A percentile compares a stretch with the other conserved stretches of the same genome.
Evolutionary conservation across 1,284 basidiomycete genomes (phyloP).

Genomic region (Coriolopsis trogii): DNA sequence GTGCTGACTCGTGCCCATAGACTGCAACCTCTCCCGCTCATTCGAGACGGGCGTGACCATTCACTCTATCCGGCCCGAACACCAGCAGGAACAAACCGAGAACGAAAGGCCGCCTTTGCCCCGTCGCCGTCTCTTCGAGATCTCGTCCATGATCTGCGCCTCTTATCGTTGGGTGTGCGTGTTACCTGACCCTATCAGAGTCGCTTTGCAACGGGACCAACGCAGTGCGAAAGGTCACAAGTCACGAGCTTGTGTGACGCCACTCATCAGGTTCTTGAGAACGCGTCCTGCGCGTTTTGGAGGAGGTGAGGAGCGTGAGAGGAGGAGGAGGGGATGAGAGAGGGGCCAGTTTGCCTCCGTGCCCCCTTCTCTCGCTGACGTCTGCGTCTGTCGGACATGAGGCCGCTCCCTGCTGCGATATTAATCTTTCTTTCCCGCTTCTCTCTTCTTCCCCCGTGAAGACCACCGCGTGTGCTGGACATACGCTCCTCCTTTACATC

Average conservation of each 20-base stretch:
- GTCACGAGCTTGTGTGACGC: constrained; percentile 14
- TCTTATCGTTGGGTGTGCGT: no score
- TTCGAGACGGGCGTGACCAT: constrained; percentile 1
- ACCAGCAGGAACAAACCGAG: neutral
- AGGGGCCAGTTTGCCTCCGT: constrained; percentile 5
- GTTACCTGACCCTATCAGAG: no score
- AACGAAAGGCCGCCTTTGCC: neutral
- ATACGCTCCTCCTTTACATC: constrained; percentile 20
- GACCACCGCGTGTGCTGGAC: constrained; percentile 30
- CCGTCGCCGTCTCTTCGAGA: neutral
- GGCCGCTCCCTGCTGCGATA: constrained; percentile 19
- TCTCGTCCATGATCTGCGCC: neutral
- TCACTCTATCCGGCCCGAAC: constrained; percentile 1
- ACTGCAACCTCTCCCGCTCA: neutral
- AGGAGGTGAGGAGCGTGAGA: constrained; percentile 2
- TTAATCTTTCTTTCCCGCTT: constrained; percentile 20
- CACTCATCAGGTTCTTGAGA: constrained; percentile 20
- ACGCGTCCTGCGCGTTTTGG: constrained; percentile 23
- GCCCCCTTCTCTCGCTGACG: constrained; percentile 18
- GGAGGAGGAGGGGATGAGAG: constrained; percentile 1
- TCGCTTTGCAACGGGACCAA: neutral
- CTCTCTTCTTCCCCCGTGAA: constrained; percentile 24
- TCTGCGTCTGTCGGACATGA: constrained; percentile 25
- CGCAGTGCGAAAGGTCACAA: constrained; percentile 12
- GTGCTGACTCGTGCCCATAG: neutral